phyloP scores from a whole-genome alignment of 176 grass and related monocot species.

The Alopecurus myosuroides region DNA sequence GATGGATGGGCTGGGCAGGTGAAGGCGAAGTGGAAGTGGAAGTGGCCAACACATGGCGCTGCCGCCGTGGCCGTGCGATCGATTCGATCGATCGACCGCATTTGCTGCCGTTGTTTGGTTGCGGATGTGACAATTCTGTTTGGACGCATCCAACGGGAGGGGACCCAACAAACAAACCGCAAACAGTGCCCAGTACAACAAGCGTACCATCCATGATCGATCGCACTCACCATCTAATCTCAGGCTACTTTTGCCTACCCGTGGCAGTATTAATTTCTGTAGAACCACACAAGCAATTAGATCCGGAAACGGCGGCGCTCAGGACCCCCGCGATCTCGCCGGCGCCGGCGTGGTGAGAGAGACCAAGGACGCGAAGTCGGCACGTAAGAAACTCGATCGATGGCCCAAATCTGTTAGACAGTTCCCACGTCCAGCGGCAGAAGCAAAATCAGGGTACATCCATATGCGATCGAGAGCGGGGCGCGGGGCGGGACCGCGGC shows the following conservation, averaged over 20 bases:
- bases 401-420: neutral
- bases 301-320: neutral
- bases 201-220: neutral
- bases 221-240: slow-evolving; percentile 4
- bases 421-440: neutral
- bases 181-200: neutral
- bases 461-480: neutral
- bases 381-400: neutral
- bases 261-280: neutral
- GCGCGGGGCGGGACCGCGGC: neutral
- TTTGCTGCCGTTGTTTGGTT: neutral
- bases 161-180: neutral
- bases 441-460: neutral
- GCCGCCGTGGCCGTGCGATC: neutral
- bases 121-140: neutral
- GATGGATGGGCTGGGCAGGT: neutral
- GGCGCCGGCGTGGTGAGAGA: neutral
- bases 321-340: neutral
- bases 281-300: neutral
- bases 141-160: neutral
- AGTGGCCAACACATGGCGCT: neutral
- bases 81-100: neutral
- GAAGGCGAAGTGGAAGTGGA: neutral
- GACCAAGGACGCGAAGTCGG: neutral
- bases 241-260: neutral